Evolutionary conservation across 352 stramenopile genomes (phyloP), one percentile per base, ranked within the genome.

Genomic region (Globisporangium canariense): DNA sequence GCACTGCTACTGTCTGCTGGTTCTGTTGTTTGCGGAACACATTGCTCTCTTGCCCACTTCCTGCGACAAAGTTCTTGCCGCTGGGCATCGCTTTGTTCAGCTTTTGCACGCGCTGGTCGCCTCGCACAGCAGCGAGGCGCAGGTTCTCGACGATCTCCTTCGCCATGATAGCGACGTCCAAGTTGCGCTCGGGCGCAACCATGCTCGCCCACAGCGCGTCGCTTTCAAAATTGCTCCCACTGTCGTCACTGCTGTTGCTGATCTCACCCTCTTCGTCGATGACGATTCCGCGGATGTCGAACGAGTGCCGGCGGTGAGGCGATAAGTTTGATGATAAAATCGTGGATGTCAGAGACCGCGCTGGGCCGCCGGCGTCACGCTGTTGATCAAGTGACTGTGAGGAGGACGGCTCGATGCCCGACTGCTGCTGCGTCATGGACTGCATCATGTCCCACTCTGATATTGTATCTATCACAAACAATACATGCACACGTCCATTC

Each of bases 71-170:
- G 8, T 40, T 66, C 47, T 58, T 59, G 41, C 70, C 64, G 34
- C 58, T 70, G 50, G 65, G 74, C 32, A 74, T 56, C 11, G 67
- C 58, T 0, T 65, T 62, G 30, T 71, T 62, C 3, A 71, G 34
- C 41, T 65, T 71, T 7, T 73, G 66, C 14, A 74, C 57, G 30
- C 67, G 74, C 47, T 75, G 34, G 22, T 73, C 64, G 40, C 81
- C 64, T 34, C 65, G 64, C 10, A 46, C 62, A 54, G 75, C 73
- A 3, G 71, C 65, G 3, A 38, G 50, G 20, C 68, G 62, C 13
- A 86, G 68, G 55, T 80, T 83, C 53, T 61, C 61, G 40, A 86
- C 71, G 54, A 83, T 73, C 41, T 84, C 69, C 28, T 79, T 79
- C 2, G 75, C 67, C 25, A 70, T 25, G 28, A 43, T 20, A 30